Percentiles rank a stretch among this genome's conserved stretches.
Conservation (phyloP, 192 early-diverging fungal genomes). For the Lunasporangiospora selenospora region DNA sequence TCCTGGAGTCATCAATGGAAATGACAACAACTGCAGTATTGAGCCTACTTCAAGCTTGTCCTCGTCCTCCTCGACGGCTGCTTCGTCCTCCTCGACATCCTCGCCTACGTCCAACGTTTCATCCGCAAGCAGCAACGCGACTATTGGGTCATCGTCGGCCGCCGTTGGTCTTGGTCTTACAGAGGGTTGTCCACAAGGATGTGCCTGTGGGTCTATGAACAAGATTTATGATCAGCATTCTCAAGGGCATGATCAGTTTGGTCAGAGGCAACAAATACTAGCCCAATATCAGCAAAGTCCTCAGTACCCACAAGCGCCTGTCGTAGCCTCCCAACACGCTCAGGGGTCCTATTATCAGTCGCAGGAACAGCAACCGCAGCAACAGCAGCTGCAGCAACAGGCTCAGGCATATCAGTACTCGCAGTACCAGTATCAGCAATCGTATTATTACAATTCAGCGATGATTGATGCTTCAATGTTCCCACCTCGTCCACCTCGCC, state of each 20-base stretch:
- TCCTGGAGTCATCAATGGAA: too few species aligned
- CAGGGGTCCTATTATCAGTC: not conserved
- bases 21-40: too few species aligned
- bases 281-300: not conserved
- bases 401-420: not conserved
- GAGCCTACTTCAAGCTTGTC: too few species aligned
- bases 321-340: not conserved
- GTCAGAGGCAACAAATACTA: too few species aligned
- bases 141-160: constrained; percentile 7
- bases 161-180: too few species aligned
- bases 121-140: too few species aligned
- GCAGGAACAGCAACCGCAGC: constrained; percentile 4
- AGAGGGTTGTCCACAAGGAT: too few species aligned
- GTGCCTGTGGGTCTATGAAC: too few species aligned
- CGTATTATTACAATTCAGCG: constrained; percentile 20
- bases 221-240: not conserved
- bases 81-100: not conserved
- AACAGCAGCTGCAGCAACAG: constrained; percentile 9
- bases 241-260: not conserved
- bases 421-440: constrained; percentile 9
- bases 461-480: constrained; percentile 16
- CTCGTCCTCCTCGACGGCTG: too few species aligned
- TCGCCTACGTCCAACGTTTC: constrained; percentile 21
- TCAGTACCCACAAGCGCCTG: not conserved
- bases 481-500: constrained; percentile 29